Percentiles rank a stretch among this genome's conserved stretches.
Conservation (phyloP, 352 stramenopile genomes). For the Globisporangium nagaii region DNA sequence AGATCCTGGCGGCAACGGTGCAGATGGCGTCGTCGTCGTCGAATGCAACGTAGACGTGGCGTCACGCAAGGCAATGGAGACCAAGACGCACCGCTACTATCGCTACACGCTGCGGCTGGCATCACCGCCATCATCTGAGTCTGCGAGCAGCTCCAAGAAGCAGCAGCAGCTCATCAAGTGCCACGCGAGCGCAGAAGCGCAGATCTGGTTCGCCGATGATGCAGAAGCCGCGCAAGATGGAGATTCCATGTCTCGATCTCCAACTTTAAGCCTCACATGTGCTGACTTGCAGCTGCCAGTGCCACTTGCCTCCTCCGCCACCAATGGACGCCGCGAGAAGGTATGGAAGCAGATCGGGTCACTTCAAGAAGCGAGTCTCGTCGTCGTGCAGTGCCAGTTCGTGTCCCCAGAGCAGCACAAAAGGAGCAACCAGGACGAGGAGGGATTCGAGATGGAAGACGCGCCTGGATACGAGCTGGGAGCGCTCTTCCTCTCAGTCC, state of each 20-base stretch:
- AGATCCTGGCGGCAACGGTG: not conserved
- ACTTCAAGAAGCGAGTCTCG: slow-evolving; percentile 47
- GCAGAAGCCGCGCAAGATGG: not conserved
- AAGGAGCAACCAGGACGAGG: slow-evolving; percentile 18
- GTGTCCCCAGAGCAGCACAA: slow-evolving; percentile 15
- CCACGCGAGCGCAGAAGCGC: slow-evolving; percentile 29
- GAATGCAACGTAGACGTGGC: slow-evolving; percentile 37
- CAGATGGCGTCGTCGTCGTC: slow-evolving; percentile 20
- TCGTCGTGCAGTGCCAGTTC: slow-evolving; percentile 77
- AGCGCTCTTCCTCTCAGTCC: slow-evolving; percentile 55
- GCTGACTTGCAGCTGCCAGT: slow-evolving; percentile 37
- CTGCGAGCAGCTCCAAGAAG: no score
- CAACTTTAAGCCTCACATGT: slow-evolving; percentile 24
- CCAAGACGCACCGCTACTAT: slow-evolving; percentile 45
- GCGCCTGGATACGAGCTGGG: slow-evolving; percentile 28
- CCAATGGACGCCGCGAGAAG: slow-evolving; percentile 19
- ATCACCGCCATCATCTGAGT: not conserved
- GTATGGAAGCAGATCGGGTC: slow-evolving; percentile 75
- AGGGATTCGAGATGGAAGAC: not conserved
- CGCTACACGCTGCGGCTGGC: slow-evolving; percentile 56
- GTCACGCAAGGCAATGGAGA: slow-evolving; percentile 49
- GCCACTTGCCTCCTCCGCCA: not conserved
- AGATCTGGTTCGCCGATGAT: slow-evolving; percentile 24
- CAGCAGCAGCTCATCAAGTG: slow-evolving; percentile 15
- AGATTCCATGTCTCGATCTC: not conserved